Conservation (phyloP, 2,329 filamentous ascomycete genomes). For the Paecilomyces variotii region DNA sequence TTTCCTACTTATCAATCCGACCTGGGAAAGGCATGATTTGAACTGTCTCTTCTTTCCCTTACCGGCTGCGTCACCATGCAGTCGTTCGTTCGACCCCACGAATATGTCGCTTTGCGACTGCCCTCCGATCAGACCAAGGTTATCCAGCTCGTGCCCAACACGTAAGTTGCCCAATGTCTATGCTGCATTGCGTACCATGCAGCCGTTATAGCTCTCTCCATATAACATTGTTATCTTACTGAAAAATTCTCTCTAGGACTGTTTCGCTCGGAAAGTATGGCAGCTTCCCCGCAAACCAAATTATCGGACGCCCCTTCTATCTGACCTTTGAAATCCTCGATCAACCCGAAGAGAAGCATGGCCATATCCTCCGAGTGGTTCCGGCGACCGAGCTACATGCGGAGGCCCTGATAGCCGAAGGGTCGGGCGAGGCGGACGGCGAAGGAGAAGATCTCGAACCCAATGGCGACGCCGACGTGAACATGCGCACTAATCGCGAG, state of each 20-base stretch:
- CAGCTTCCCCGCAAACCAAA: conserved; percentile 76
- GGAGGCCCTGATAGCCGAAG: conserved; percentile 55
- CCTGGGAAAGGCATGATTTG: not conserved
- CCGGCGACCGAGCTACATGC: conserved; percentile 74
- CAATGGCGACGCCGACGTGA: conserved; percentile 29
- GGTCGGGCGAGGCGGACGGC: conserved; percentile 26
- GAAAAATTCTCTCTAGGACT: conserved; percentile 47
- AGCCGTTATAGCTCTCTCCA: conserved; percentile 11
- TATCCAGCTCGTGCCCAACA: conserved; percentile 53
- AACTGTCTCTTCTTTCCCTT: not conserved
- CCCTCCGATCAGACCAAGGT: conserved; percentile 53
- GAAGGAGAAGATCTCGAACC: conserved; percentile 27
- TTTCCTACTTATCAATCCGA: not conserved
- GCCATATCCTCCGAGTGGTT: conserved; percentile 64
- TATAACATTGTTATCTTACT: conserved; percentile 8
- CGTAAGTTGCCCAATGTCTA: conserved; percentile 42
- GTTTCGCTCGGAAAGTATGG: conserved; percentile 92
- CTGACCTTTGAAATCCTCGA: conserved; percentile 86
- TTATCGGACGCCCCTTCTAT: conserved; percentile 86
- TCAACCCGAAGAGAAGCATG: conserved; percentile 49
- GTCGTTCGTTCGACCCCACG: conserved; percentile 29
- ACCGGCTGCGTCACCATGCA: conserved; percentile 21
- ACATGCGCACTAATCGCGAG: conserved; percentile 55
- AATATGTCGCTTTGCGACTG: conserved; percentile 29
- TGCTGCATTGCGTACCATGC: too few relatives aligned